Percentiles rank a stretch among this genome's conserved stretches.
These are phyloP conservation scores for Pyricularia sp. DNA, from an alignment of 2,329 filamentous ascomycete species.

Conservation along the genomic window DNA sequence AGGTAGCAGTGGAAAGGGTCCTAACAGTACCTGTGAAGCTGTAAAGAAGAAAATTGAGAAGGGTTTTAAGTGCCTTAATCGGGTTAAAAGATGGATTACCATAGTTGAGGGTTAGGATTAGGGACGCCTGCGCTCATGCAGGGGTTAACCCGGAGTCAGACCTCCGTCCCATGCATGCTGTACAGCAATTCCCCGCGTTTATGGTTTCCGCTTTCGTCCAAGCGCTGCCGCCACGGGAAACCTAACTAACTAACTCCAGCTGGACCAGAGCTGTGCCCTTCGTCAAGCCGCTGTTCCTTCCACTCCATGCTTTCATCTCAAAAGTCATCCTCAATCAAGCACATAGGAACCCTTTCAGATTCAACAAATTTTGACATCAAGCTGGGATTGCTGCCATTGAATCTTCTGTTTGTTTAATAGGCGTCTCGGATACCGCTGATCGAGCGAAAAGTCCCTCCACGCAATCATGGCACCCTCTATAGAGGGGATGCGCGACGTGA, in stretches of 20 bases:
- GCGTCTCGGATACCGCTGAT: neutral
- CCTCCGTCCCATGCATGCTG: neutral
- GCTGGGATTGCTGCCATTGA: neutral
- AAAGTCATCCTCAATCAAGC: neutral
- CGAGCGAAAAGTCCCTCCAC: neutral
- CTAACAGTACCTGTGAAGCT: neutral
- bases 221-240: neutral
- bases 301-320: neutral
- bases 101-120: neutral
- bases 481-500: conserved; percentile 34
- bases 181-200: neutral
- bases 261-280: neutral
- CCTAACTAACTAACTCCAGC: neutral
- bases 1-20: conserved; percentile 12
- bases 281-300: neutral
- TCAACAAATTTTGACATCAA: neutral
- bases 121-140: neutral
- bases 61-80: neutral
- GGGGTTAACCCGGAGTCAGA: neutral
- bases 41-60: neutral
- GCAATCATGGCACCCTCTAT: neutral
- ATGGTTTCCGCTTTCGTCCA: neutral
- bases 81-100: neutral
- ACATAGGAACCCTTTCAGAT: neutral
- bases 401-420: no score